Conservation (phyloP, 768 basidiomycete genomes). For the Cystobasidium tubakii region DNA sequence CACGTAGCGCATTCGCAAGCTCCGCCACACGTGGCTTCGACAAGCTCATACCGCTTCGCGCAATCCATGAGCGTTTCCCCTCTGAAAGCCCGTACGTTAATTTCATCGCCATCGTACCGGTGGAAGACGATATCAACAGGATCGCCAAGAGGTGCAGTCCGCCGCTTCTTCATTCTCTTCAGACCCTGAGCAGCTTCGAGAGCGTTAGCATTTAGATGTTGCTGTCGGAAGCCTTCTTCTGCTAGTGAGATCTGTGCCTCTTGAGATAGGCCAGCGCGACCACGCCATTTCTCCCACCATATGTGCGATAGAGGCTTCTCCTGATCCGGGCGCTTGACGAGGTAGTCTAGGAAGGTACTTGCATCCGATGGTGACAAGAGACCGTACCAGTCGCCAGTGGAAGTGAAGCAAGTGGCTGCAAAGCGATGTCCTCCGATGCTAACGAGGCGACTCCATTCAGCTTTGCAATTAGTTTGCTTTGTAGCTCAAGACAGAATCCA, state of each 20-base stretch:
- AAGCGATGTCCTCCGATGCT: constrained; percentile 33
- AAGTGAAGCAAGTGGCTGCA: constrained; percentile 35
- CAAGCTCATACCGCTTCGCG: constrained; percentile 6
- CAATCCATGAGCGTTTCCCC: constrained; percentile 44
- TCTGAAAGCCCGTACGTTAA: constrained; percentile 31
- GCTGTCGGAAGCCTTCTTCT: constrained; percentile 4
- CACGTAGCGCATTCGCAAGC: constrained; percentile 46
- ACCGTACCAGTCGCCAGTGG: constrained; percentile 35
- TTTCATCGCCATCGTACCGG: constrained; percentile 39
- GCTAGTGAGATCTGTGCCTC: not conserved
- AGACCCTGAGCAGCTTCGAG: not conserved
- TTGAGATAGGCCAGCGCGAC: constrained; percentile 35
- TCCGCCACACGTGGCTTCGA: constrained; percentile 44
- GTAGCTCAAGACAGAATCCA: too few relatives aligned
- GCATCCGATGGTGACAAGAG: constrained; percentile 17
- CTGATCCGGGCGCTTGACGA: not conserved
- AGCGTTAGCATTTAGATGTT: not conserved
- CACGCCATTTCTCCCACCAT: constrained; percentile 42
- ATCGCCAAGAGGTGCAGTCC: constrained; percentile 39
- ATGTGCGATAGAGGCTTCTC: not conserved
- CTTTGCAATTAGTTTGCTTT: too few relatives aligned
- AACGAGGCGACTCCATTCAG: not conserved
- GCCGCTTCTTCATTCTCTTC: constrained; percentile 19
- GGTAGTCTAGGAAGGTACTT: constrained; percentile 11
- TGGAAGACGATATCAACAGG: constrained; percentile 34